Base-by-base conservation (phyloP, 257 asterid species). In the Mentha longifolia region DNA sequence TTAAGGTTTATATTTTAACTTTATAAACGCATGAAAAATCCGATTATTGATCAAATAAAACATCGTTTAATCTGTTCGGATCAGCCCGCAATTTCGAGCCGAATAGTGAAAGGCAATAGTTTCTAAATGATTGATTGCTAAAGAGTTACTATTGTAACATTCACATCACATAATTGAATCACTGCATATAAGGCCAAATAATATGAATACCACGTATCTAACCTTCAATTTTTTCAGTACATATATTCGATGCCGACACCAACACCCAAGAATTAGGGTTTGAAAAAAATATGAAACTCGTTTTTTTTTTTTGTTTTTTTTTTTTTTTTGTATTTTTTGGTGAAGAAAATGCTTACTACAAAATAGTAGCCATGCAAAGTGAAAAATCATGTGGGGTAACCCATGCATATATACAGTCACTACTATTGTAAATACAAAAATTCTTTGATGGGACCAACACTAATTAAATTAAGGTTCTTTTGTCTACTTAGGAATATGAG, bases 311-410 rank as follows among this genome's bases (percentile, higher is more conserved):
- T 47, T 47, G 54, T 47, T 15, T 4, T 1, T 47, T n/a, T n/a
- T n/a, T 47, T 47, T n/a, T n/a, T 47, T 15, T 4, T 1, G 20
- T 47, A 13, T 47, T 47, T 47, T 47, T 47, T 47, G 54, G 51
- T 15, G 8, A 46, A 46, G 52, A 46, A 46, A 14, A 49, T 49
- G 55, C 0, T 6, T 14, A 9, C 22, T 2, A 6, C 14, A 1
- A 49, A 49, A 49, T 49, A n/a, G 55, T n/a, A 49, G 55, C 52
- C 52, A 46, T 46, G 52, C 55, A 49, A 15, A n/a, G 55, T 49
- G 55, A 49, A 49, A 14, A 49, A 5, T 9, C 16, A 17, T 16
- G 55, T 49, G 22, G 55, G 55, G 55, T 16, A 49, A 5, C 22
- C 3, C 1, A n/a, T 49, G 2, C 5, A 49, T 49, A 47, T n/a